Evolutionary conservation across 305 asterid species (phyloP), one percentile per base, ranked within the genome.

Genomic region (Fraxinus greggii): DNA sequence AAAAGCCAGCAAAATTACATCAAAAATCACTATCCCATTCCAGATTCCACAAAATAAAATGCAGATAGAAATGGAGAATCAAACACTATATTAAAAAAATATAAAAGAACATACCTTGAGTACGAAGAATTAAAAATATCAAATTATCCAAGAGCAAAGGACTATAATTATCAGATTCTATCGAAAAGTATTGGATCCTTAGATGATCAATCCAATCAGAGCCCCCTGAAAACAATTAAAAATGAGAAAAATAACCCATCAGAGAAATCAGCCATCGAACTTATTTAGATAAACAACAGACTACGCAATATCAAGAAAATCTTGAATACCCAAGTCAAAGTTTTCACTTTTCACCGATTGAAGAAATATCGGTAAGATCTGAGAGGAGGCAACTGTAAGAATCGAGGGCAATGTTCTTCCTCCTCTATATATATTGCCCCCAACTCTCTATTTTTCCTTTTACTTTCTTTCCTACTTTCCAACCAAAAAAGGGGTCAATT

Each of bases 321-420:
- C 73, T 48, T n/a, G 70, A 81, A 84, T 72, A 81, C 87, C 87
- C 85, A 84, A 75, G 73, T 78, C 54, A 65, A 72, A 81, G 65
- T 81, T 32, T 33, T 77, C 70, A 61, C 32, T 48, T 2, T 61
- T 61, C 33, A 45, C 74, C 79, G 56, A 79, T 83, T 61, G 51
- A 35, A 42, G 59, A 73, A 79, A 76, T 80, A 77, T 69, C 76
- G 77, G 76, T 40, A 69, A 84, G 87, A 84, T 84, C 87, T 82
- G 81, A 61, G 78, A 72, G 85, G 85, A 79, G 87, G 87, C 79
- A 72, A 56, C 79, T 32, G 54, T 61, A 28, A 70, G 83, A 84
- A 84, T 78, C 61, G 40, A 81, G 78, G 81, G 85, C 77, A 77
- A 51, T 81, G 80, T 84, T 84, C 83, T 79, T 79, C 86, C 83